Conservation (phyloP, 768 basidiomycete genomes). For the Boletales sp. region DNA sequence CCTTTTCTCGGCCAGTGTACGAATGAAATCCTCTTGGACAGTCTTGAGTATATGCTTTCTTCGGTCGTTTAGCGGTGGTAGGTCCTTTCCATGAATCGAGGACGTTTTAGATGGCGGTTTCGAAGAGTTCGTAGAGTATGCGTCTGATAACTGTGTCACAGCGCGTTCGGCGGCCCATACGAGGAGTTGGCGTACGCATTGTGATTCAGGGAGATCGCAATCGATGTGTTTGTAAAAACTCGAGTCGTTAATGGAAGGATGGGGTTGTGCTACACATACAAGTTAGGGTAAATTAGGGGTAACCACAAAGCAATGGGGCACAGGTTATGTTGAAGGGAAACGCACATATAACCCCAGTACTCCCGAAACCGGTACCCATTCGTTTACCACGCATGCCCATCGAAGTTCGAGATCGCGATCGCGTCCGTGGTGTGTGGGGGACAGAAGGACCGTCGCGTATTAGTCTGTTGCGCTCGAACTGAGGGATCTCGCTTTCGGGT, state of each 20-base stretch:
- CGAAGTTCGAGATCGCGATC: constrained; percentile 55
- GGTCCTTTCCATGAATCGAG: constrained; percentile 33
- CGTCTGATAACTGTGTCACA: constrained; percentile 25
- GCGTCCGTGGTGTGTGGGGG: constrained; percentile 29
- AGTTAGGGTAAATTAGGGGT: constrained; percentile 2
- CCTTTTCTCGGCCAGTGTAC: constrained; percentile 64
- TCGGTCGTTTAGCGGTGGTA: constrained; percentile 48
- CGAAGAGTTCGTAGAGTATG: constrained; percentile 29
- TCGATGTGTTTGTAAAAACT: constrained; percentile 83
- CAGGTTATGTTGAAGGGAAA: constrained; percentile 18
- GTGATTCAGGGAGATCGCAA: constrained; percentile 66
- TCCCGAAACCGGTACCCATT: constrained; percentile 65
- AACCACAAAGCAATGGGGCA: constrained; percentile 5
- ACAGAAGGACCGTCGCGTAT: constrained; percentile 45
- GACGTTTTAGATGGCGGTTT: constrained; percentile 28
- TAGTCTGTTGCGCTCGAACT: constrained; percentile 62
- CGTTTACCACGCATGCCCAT: constrained; percentile 67
- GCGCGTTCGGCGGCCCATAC: constrained; percentile 75
- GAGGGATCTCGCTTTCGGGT: constrained; percentile 58
- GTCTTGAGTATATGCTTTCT: constrained; percentile 46
- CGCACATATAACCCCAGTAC: constrained; percentile 70
- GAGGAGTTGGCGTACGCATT: constrained; percentile 67
- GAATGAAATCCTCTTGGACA: constrained; percentile 57
- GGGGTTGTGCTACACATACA: constrained; percentile 62
- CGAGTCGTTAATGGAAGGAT: constrained; percentile 62